Base-by-base conservation (phyloP, 192 early-diverging fungal species). In the Entomortierella beljakovae region DNA sequence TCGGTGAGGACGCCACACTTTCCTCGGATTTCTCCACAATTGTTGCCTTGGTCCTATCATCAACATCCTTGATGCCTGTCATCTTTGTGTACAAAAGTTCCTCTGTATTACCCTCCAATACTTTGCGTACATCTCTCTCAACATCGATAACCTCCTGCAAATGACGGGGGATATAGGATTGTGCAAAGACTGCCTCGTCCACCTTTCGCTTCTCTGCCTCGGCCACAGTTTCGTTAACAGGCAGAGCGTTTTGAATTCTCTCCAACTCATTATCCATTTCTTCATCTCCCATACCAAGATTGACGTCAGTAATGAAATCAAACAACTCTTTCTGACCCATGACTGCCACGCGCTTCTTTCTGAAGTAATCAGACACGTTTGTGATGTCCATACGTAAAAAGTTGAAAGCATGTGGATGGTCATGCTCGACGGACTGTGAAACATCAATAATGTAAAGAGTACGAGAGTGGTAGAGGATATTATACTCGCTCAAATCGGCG, bases 401-500 rank as follows among this genome's bases (percentile, higher is more conserved):
- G 71, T 97, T 97, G 46, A 97, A 87, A 13, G 97, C 95, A 68
- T 96, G 93, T 34, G 97, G 97, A 70, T 99, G 97, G 63, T 99
- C 96, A 73, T 99, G 97, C 71, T 99, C 97, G 15, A 99, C 96
- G 1, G 96, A 97, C 82, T 98, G 97, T 7, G 97, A 99, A 10
- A 99, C 97, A 79, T 99, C 97, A 66, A 99, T 99, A 50, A 97
- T 93, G 58, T 96, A 97, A 26, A 99, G 81, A 20, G 79, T 84
- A 23, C 87, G 85, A 37, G 92, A 89, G 68, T 97, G 91, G 84
- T 96, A 96, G 72, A 99, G 84, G 22, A 99, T 88, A 71, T 99
- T 99, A 85, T 99, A 99, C 83, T 99, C 97, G 84, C 90, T 92
- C 62, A 99, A 83, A 94, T 99, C 97, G 15, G 96, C 97, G 70